Base-by-base conservation (phyloP, 371 early-diverging fungal genomes). In the Conidiobolus incongruus region DNA sequence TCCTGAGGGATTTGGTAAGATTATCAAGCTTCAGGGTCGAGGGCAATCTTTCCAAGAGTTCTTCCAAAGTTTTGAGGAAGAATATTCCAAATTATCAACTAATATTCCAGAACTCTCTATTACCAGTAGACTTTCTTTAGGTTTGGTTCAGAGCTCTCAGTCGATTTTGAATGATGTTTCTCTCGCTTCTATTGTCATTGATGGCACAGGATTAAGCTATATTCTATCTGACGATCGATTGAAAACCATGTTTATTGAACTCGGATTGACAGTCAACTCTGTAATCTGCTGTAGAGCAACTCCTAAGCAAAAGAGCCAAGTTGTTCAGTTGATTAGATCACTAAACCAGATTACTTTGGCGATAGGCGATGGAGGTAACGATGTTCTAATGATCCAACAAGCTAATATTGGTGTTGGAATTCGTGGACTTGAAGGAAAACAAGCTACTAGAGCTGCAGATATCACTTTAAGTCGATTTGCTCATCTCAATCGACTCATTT, bases 311-410 rank as follows among this genome's bases (percentile, higher is more conserved):
- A 94, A 94, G 61, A 83, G 83, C 0, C 52, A 77, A 19, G 79
- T 94, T 7, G 85, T 88, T 30, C 63, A 75, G 49, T 56, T 59
- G 16, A 68, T 85, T 50, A 66, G 72, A 48, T 56, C 64, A 49
- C 55, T 52, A 23, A 52, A 62, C 26, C 56, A 65, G 21, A 72
- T 83, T 40, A 76, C 87, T 37, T 56, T 89, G 33, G 79, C 85
- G 3, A 84, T 94, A 44, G 95, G 95, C 29, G 95, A 94, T 52
- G 95, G 95, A 20, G 90, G 84, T 44, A 94, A 94, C 60, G 95
- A 94, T 53, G 84, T 94, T 44, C 68, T 74, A 6, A 94, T 94
- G 95, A 83, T 94, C 36, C 82, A 83, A 52, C 78, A 72, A 46
- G 77, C 86, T 5, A 70, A 83, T 49, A 73, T 86, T 12, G 85